Evolutionary conservation across 495 filamentous ascomycete genomes (phyloP).

Genomic region (Neurospora intermedia): DNA sequence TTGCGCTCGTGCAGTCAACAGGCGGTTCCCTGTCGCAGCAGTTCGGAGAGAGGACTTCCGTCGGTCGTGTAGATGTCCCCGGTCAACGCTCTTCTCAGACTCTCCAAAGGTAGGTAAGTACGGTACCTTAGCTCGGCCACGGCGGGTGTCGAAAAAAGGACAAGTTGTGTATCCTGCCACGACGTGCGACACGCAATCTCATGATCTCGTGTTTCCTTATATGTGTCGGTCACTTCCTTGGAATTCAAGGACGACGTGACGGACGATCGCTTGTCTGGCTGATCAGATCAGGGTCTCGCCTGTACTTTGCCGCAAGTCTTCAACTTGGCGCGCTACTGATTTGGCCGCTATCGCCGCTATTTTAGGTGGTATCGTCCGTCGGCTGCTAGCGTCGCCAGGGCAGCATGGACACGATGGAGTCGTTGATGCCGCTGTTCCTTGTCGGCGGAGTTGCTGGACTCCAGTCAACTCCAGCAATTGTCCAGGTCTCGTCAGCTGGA

Average conservation of each 20-base stretch:
- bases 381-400: neutral
- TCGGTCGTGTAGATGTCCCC: neutral
- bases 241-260: neutral
- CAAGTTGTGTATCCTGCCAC: slow-evolving; percentile 7
- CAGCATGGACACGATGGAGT: neutral
- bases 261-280: neutral
- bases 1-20: neutral
- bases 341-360: neutral
- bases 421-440: neutral
- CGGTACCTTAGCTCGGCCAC: slow-evolving; percentile 10
- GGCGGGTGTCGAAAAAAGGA: slow-evolving; percentile 8
- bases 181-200: slow-evolving; percentile 8
- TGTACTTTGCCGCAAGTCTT: neutral
- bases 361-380: neutral
- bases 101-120: no score
- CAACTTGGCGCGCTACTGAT: neutral
- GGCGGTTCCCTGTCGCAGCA: neutral
- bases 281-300: neutral
- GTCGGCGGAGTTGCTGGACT: neutral
- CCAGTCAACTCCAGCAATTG: neutral
- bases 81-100: no score
- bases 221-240: neutral
- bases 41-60: neutral
- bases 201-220: slow-evolving; percentile 15
- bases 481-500: neutral